Base-by-base conservation (phyloP, 2,329 filamentous ascomycete species). In the Orbilia oligospora region DNA sequence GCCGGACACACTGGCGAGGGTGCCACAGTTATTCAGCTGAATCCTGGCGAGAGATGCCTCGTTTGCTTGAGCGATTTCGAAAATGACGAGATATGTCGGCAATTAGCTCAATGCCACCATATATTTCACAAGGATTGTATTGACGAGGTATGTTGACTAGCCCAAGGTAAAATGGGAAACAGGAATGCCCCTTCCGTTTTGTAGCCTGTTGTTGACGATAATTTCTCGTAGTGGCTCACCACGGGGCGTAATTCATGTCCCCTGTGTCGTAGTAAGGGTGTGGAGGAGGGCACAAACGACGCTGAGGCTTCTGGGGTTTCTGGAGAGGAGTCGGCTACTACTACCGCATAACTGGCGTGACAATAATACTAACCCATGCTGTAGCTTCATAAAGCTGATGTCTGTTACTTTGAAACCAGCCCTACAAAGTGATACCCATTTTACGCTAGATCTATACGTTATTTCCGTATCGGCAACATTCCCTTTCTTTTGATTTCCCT, bases 41-140 rank as follows among this genome's bases (percentile, higher is more conserved):
- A 72, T 38, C 65, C 80, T 33, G 86, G 84, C 49, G 87, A 91
- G 80, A 87, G 90, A 61, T 92, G 90, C 83, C 84, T 91, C 63
- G 90, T 92, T 58, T 92, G 90, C 82, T 84, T 92, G 51, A 89
- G 88, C 80, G 90, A 91, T 81, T 92, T 91, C 82, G 89, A 90
- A 83, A 85, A 85, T 12, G 86, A 87, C 8, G 90, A 91, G 80
- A 87, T 90, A 81, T 87, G 89, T 24, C 86, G 90, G 76, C 87
- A 88, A 82, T 85, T 92, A 75, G 85, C 86, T 73, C 90, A 89
- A 83, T 92, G 90, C 84, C 87, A 87, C 56, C 90, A 92, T 83
- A 82, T 91, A 75, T 92, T 90, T 84, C 90, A 92, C 84, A 88
- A 87, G 80, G 88, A 91, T 81, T 92, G 90, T 83, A 91, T 92